Evolutionary conservation across 1,284 basidiomycete species (phyloP), one percentile per base, ranked within the genome.

Genomic region (Anthracocystis panici-leucophaei): DNA sequence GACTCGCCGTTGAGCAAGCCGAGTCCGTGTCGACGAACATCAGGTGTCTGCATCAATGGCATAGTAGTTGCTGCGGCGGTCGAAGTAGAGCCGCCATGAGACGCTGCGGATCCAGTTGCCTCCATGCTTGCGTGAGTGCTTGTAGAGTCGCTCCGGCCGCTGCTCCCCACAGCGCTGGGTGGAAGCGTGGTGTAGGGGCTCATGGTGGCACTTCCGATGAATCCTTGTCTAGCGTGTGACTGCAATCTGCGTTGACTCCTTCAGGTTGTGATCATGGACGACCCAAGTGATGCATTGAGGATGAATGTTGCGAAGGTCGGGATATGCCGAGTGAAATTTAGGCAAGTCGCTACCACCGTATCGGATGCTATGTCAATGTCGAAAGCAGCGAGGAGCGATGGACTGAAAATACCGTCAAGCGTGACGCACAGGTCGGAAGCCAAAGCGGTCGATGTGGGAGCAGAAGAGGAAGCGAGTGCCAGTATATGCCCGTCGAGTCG

Each of bases 91-190:
- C 40, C 60, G 18, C 31, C 29, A 35, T 49, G 41, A 31, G 66
- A 63, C 5, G 51, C 48, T 35, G 48, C 50, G 2, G 66, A 56
- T 33, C 46, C 46, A 1, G 35, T 21, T 23, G 52, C 66, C n/a
- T 69, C 60, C 46, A 59, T 52, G 42, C 60, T 69, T 5, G 52
- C 44, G 35, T 69, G 66, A 7, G 60, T 69, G 56, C 61, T 64
- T 27, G 41, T 48, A 29, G 66, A 69, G 3, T 48, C 66, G 40
- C 53, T 69, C 6, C 42, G 42, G 14, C 51, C 51, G 49, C 52
- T 38, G 38, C 46, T 40, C 3, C 56, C 56, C 16, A 35, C 57
- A 31, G 51, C 52, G 20, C 45, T 33, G 6, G 33, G 23, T 9
- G 66, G 57, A 23, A 64, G 46, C 16, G 66, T 42, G 48, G 52